Evolutionary conservation across 2,329 filamentous ascomycete genomes (phyloP).

Genomic region (Apiospora pterosperma): DNA sequence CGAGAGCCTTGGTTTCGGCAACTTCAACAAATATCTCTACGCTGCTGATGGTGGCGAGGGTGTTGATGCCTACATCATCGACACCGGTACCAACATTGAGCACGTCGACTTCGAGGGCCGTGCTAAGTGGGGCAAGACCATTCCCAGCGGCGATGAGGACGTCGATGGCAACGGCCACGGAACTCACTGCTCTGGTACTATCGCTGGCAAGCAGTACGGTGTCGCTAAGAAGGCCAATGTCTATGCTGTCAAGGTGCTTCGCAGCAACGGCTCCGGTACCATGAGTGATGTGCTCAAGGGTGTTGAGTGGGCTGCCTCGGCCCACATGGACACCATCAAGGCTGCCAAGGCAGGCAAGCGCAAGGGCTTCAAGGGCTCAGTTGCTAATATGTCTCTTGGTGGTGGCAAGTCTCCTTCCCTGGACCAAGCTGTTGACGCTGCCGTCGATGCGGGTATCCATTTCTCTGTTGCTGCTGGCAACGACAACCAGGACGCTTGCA

Average conservation of each 20-base stretch:
- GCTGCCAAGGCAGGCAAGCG: constrained; percentile 81
- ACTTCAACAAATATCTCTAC: constrained; percentile 98
- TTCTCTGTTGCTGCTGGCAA: constrained; percentile 98
- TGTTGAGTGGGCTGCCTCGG: constrained; percentile 87
- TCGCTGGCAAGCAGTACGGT: constrained; percentile 98
- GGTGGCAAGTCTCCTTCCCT: constrained; percentile 94
- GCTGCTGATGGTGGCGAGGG: constrained; percentile 87
- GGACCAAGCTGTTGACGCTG: constrained; percentile 89
- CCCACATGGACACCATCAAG: constrained; percentile 73
- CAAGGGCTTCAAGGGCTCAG: constrained; percentile 98
- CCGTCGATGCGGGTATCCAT: constrained; percentile 87
- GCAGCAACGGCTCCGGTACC: constrained; percentile 93
- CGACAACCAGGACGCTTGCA: constrained; percentile 98
- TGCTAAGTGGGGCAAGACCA: constrained; percentile 95
- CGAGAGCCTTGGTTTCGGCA: constrained; percentile 78
- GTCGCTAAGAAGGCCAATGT: constrained; percentile 98
- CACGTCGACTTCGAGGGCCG: constrained; percentile 98
- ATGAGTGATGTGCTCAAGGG: constrained; percentile 99
- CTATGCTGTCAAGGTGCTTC: constrained; percentile 96
- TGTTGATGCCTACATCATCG: constrained; percentile 97
- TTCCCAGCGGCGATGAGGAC: constrained; percentile 80
- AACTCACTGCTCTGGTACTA: constrained; percentile 97
- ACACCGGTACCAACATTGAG: constrained; percentile 90
- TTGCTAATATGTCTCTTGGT: constrained; percentile 98
- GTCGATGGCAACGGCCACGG: constrained; percentile 96